These are phyloP conservation scores for Starmerella geochares DNA, from an alignment of 805 yeast species.

Conservation along the genomic window DNA sequence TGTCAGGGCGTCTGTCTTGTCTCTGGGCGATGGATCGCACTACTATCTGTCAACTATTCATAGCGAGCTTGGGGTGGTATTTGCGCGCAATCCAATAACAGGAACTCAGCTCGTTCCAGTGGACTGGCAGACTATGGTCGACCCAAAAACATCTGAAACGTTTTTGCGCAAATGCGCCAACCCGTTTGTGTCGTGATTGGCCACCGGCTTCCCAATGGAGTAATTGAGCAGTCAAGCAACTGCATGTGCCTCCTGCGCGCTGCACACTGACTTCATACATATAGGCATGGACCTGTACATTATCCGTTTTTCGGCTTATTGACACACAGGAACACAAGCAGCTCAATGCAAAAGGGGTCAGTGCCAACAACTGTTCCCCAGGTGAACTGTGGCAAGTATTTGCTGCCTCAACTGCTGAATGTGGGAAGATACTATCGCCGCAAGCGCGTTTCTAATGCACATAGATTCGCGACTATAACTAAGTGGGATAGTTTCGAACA, in stretches of 20 bases:
- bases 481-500: neutral
- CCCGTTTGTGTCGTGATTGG: constrained; percentile 39
- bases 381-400: neutral
- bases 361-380: neutral
- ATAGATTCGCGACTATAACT: neutral
- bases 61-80: constrained; percentile 87
- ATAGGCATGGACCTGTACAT: no score
- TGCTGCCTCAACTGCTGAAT: neutral
- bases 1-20: constrained; percentile 66
- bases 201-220: neutral
- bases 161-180: constrained; percentile 88
- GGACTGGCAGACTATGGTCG: constrained; percentile 93
- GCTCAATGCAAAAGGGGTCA: neutral
- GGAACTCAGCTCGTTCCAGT: constrained; percentile 77
- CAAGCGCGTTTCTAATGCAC: neutral
- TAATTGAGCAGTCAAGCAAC: neutral
- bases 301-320: no score
- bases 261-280: neutral
- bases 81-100: constrained; percentile 59
- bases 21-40: constrained; percentile 88
- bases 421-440: neutral
- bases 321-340: no score
- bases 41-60: constrained; percentile 82
- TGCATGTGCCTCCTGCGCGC: neutral
- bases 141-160: constrained; percentile 58